Conservation (phyloP, 345 rosid genomes). For the Citrus reticulata region DNA sequence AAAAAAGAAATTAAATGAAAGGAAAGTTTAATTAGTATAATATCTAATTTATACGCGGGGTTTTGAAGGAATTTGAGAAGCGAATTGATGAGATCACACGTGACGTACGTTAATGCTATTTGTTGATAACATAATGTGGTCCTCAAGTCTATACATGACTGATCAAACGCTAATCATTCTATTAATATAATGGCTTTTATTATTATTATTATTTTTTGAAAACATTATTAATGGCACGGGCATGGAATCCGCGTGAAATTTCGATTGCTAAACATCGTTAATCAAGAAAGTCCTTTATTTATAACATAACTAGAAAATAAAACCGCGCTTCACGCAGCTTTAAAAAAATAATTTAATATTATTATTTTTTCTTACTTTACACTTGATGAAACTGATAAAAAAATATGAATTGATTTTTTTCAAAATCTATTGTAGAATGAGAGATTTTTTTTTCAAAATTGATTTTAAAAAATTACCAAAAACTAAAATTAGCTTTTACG, state of each 20-base stretch:
- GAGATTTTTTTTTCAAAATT: too few relatives aligned
- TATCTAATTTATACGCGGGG: background rate
- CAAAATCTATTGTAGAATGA: too few relatives aligned
- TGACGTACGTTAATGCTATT: background rate
- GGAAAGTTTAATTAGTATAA: background rate
- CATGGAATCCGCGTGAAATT: background rate
- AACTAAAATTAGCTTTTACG: fast-evolving
- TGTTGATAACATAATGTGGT: background rate
- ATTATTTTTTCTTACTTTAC: too few relatives aligned
- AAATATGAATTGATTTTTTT: too few relatives aligned
- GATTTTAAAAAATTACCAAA: too few relatives aligned
- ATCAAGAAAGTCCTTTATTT: background rate
- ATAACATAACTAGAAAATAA: background rate
- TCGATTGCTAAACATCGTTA: background rate
- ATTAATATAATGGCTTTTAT: background rate
- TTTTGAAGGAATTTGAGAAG: background rate
- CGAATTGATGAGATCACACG: background rate
- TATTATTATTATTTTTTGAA: too few relatives aligned
- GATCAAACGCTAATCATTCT: background rate
- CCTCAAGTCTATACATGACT: background rate
- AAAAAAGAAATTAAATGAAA: background rate
- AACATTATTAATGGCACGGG: background rate
- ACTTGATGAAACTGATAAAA: too few relatives aligned
- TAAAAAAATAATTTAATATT: too few relatives aligned
- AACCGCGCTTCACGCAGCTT: too few relatives aligned